Conservation (phyloP, 148 eudicot genomes). For the Rheum nobile region DNA sequence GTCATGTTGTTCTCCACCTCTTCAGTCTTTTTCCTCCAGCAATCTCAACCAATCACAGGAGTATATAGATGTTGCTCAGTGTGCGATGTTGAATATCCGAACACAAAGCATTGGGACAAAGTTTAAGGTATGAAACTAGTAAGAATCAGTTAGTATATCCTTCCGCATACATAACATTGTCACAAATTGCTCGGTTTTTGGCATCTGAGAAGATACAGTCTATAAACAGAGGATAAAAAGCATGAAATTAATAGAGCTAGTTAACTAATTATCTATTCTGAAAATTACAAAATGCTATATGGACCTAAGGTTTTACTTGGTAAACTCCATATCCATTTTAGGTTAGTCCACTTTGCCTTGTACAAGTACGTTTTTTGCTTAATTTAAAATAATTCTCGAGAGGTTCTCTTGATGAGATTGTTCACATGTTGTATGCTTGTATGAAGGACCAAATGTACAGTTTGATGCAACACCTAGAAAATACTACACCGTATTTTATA, state of each 20-base stretch:
- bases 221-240: too few relatives aligned
- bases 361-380: not conserved
- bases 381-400: not conserved
- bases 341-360: too few relatives aligned
- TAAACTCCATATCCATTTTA: not conserved
- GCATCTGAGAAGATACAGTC: too few relatives aligned
- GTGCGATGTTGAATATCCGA: constrained; percentile 26
- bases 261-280: not conserved
- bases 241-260: too few relatives aligned
- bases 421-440: not conserved
- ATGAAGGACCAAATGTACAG: constrained; percentile 7
- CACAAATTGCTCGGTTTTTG: too few relatives aligned
- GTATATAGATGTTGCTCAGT: constrained; percentile 9
- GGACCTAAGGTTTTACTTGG: not conserved
- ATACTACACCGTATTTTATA: constrained; percentile 3
- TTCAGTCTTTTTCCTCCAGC: constrained; percentile 46
- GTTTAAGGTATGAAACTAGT: constrained; percentile 50
- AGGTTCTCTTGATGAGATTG: not conserved
- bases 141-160: not conserved
- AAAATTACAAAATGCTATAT: not conserved
- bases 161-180: too few relatives aligned
- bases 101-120: constrained; percentile 73
- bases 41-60: constrained; percentile 13
- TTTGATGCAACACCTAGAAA: constrained; percentile 6
- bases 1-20: constrained; percentile 35